Conservation (phyloP, 495 filamentous ascomycete species). For the Penicillium egyptiacum region DNA sequence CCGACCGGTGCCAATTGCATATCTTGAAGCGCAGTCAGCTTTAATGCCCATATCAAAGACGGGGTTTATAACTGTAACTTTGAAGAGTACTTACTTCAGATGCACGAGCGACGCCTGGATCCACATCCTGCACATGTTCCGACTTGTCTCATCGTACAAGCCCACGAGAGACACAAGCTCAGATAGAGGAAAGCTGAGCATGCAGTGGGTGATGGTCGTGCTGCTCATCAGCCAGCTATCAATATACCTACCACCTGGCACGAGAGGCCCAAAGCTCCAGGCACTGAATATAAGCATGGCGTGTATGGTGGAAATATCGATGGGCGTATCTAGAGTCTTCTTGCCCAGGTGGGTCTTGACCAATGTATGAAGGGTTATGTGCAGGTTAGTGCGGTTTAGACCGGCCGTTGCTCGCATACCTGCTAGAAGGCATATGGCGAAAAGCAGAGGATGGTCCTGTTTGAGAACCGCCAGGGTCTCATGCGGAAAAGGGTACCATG, state of each 20-base stretch:
- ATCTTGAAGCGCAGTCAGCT: not conserved
- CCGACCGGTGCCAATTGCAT: slow-evolving; percentile 11
- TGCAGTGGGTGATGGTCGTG: slow-evolving; percentile 12
- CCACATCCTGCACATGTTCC: slow-evolving; percentile 15
- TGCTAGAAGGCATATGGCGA: slow-evolving; percentile 11
- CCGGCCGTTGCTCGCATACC: slow-evolving; percentile 11
- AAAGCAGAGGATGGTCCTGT: slow-evolving; percentile 8
- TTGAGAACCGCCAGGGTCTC: slow-evolving; percentile 10
- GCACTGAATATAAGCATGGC: slow-evolving; percentile 11
- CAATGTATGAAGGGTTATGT: slow-evolving; percentile 7
- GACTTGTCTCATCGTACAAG: slow-evolving; percentile 2
- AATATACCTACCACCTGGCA: slow-evolving; percentile 11
- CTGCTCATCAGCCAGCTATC: slow-evolving; percentile 15
- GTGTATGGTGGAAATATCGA: slow-evolving; percentile 9
- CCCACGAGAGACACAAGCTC: slow-evolving; percentile 3
- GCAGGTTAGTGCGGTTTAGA: slow-evolving; percentile 3
- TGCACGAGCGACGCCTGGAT: slow-evolving; percentile 11
- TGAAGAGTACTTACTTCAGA: slow-evolving; percentile 6
- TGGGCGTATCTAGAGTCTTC: slow-evolving; percentile 15
- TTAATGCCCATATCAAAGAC: not conserved
- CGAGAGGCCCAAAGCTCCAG: slow-evolving; percentile 13
- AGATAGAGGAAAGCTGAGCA: slow-evolving; percentile 10
- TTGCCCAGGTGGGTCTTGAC: slow-evolving; percentile 12
- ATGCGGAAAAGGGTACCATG: slow-evolving; percentile 12
- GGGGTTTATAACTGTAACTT: not conserved